Percentiles rank a stretch among this genome's conserved stretches.
Conservation (phyloP, 306 rosid species). For the Rosa lucieae region DNA sequence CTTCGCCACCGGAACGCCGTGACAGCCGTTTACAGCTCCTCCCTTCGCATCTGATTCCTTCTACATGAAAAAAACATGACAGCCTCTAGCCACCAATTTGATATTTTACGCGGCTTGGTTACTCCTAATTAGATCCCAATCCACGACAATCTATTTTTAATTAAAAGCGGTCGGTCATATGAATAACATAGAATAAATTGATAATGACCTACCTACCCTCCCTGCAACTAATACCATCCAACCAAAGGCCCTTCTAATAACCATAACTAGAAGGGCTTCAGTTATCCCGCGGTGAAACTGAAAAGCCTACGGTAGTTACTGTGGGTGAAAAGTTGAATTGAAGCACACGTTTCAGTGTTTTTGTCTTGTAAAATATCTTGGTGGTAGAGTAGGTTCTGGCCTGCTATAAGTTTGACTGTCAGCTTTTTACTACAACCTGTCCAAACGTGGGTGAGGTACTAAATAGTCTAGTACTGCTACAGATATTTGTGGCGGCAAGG, state of each 20-base stretch:
- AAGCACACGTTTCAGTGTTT: background rate
- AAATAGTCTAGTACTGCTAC: background rate
- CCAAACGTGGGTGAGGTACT: background rate
- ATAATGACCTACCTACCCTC: background rate
- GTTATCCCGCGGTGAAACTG: background rate
- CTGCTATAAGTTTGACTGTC: background rate
- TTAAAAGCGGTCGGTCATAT: background rate
- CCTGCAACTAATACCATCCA: background rate
- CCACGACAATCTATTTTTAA: background rate
- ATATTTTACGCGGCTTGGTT: background rate
- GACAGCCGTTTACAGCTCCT: background rate
- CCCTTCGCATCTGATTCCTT: background rate
- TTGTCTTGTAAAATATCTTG: background rate
- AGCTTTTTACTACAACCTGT: slow-evolving; percentile 1
- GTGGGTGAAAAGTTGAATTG: background rate
- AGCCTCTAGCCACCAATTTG: background rate
- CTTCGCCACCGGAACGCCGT: background rate
- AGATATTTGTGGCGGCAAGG: background rate
- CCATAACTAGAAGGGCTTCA: background rate
- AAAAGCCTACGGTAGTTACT: background rate
- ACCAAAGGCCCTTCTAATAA: background rate
- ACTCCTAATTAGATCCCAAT: background rate
- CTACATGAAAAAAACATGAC: background rate
- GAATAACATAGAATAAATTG: background rate
- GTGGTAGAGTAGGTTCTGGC: background rate